Conservation (phyloP, 441 rosid genomes). For the Geranium incanum region DNA sequence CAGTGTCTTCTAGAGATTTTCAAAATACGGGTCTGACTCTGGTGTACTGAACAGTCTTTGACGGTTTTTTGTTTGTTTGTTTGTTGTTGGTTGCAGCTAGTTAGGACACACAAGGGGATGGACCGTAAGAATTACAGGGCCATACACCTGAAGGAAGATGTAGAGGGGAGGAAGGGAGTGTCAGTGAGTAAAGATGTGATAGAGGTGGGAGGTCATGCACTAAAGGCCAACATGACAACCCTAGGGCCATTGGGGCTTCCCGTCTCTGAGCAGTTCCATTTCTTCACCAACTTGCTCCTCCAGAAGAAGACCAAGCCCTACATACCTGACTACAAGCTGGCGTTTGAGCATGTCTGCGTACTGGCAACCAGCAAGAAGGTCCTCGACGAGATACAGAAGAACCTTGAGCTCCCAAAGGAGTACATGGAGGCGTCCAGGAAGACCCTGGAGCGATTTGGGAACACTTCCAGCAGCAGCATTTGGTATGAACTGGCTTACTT, state of each 20-base stretch:
- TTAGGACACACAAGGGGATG: conserved; percentile 58
- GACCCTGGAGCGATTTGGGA: conserved; percentile 54
- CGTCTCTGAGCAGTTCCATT: conserved; percentile 36
- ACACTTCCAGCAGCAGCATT: conserved; percentile 57
- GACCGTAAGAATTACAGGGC: conserved; percentile 45
- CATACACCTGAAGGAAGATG: conserved; percentile 47
- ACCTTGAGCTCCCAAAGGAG: conserved; percentile 45
- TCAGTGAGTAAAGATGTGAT: conserved; percentile 42
- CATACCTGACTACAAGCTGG: conserved; percentile 39
- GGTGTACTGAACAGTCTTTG: too few relatives aligned
- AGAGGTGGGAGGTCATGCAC: conserved; percentile 45
- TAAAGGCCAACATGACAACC: conserved; percentile 52
- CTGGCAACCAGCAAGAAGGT: conserved; percentile 39
- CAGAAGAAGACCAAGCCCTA: conserved; percentile 30
- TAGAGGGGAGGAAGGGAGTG: conserved; percentile 38
- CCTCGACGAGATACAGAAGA: conserved; percentile 48
- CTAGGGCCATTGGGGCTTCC: conserved; percentile 48
- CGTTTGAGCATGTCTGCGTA: conserved; percentile 46
- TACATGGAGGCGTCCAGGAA: conserved; percentile 58
- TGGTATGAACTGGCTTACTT: conserved; percentile 68
- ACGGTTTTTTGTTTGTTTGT: too few relatives aligned
- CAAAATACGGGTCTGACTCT: too few relatives aligned
- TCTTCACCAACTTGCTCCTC: conserved; percentile 33
- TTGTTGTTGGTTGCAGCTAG: conserved; percentile 31
- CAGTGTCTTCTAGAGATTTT: too few relatives aligned